phyloP scores from a whole-genome alignment of 164 flowering plant genomes.

The Macadamia integrifolia region DNA sequence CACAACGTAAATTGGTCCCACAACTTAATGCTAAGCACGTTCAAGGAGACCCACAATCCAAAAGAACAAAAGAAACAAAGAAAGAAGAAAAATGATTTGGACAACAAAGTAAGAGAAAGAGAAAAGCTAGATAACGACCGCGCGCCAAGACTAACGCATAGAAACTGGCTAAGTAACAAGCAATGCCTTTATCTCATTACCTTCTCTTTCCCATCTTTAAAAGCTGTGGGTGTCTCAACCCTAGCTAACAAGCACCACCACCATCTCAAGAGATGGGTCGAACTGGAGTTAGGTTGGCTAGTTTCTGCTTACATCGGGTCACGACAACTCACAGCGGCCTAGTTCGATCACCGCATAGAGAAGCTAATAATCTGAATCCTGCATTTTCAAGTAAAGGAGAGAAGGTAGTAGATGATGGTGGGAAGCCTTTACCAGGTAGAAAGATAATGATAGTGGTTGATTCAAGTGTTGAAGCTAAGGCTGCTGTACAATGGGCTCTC shows the following conservation, averaged over 20 bases:
- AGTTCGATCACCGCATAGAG: slow-evolving; percentile 42
- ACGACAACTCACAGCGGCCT: slow-evolving; percentile 12
- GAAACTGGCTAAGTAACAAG: slow-evolving; percentile 6
- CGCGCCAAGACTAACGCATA: slow-evolving; percentile 1
- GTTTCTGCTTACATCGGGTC: slow-evolving; percentile 54
- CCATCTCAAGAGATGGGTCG: slow-evolving; percentile 35
- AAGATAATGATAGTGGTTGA: slow-evolving; percentile 80
- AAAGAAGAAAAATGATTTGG: slow-evolving; percentile 10
- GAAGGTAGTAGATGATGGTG: slow-evolving; percentile 11
- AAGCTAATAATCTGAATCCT: slow-evolving; percentile 10
- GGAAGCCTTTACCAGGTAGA: slow-evolving; percentile 31
- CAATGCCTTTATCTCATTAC: neutral
- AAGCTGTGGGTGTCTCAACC: neutral
- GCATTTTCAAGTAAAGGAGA: slow-evolving; percentile 6
- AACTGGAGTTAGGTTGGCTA: slow-evolving; percentile 35
- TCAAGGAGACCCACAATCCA: slow-evolving; percentile 18
- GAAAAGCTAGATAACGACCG: neutral
- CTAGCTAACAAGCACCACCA: too few relatives aligned
- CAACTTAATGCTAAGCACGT: slow-evolving; percentile 40
- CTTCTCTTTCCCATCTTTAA: slow-evolving; percentile 5
- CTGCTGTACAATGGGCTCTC: slow-evolving; percentile 81
- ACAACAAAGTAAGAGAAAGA: slow-evolving; percentile 1
- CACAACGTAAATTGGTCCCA: slow-evolving; percentile 15
- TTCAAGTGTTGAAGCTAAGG: slow-evolving; percentile 60
- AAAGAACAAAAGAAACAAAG: neutral